Evolutionary conservation across 768 basidiomycete species (phyloP), one percentile per base, ranked within the genome.

Genomic region (Suillus plorans): DNA sequence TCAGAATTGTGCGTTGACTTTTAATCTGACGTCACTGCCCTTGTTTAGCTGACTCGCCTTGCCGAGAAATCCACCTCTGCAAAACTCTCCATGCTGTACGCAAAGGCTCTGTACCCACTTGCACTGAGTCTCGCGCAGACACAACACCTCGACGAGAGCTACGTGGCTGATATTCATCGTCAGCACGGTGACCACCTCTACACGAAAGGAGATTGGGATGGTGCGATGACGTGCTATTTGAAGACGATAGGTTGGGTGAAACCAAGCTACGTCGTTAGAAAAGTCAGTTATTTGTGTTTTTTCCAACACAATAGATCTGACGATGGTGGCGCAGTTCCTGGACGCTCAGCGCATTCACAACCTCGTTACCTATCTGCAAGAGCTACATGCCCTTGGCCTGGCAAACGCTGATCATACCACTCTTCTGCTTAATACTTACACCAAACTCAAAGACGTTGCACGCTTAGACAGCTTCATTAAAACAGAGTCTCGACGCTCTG

Each of bases 381-480:
- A 97, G 74, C 81, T 99, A 0, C 97, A 99, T 73, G 84, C 92
- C 1, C 82, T 89, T 1, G 91, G 92, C 0, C 86, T 97, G 7
- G 97, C 97, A 36, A 99, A 97, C 71, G 88, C 94, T 0, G 96
- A 99, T 70, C 97, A 98, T 72, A 99, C 97, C 0, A 99, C 97
- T 0, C 87, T 99, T 9, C 85, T 99, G 4, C 86, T 99, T 31
- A 99, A 99, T 74, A 95, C 96, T 7, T 99, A 97, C 77, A 97
- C 97, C 60, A 99, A 99, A 74, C 89, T 97, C 25, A 94, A 95
- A 66, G 97, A 99, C 70, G 88, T 95, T 18, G 76, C 86, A 2
- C 88, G 95, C 14, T 85, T 99, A 2, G 94, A 98, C 70, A 87
- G 83, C 65, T 99, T 99, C 76, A 92, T 99, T 79, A 94, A 92